A percentile compares a stretch with the other conserved stretches of the same genome.
phyloP scores from a whole-genome alignment of 163 green algal genomes.

The Coccomyxa subellipsoidea region DNA sequence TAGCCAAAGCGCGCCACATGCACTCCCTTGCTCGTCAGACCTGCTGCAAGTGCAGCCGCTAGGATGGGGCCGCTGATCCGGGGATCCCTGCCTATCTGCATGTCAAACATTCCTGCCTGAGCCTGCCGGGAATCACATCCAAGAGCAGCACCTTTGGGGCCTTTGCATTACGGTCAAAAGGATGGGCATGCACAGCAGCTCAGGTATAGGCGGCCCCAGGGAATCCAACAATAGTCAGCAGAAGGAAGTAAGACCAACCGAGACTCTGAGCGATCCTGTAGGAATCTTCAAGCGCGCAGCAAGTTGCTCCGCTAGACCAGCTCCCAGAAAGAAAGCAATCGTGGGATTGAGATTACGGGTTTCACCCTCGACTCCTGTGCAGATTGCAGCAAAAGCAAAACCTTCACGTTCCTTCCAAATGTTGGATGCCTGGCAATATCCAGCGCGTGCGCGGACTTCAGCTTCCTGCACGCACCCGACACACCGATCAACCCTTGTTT shows the following conservation, averaged over 20 bases:
- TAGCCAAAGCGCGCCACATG: slow-evolving; percentile 70
- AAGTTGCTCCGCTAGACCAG: slow-evolving; percentile 76
- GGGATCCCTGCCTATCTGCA: slow-evolving; percentile 70
- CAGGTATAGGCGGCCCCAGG: no score
- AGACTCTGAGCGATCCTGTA: background rate
- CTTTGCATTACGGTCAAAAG: no score
- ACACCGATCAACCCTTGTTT: background rate
- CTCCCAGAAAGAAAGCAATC: slow-evolving; percentile 73
- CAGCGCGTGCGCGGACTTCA: background rate
- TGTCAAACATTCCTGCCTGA: no score
- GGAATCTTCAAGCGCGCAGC: slow-evolving; percentile 20
- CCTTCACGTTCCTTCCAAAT: no score
- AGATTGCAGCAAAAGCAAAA: no score
- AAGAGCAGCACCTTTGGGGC: no score
- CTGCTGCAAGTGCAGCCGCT: slow-evolving; percentile 53
- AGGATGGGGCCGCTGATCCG: slow-evolving; percentile 72
- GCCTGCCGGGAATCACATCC: no score
- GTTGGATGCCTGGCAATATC: no score
- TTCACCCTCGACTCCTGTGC: slow-evolving; percentile 33
- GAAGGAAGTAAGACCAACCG: no score
- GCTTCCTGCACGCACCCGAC: background rate
- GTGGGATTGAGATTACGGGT: slow-evolving; percentile 67
- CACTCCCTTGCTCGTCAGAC: slow-evolving; percentile 54
- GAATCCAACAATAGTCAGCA: no score
- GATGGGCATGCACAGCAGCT: no score